Conservation (phyloP, 2,329 filamentous ascomycete species). For the Aspergillus latus region DNA sequence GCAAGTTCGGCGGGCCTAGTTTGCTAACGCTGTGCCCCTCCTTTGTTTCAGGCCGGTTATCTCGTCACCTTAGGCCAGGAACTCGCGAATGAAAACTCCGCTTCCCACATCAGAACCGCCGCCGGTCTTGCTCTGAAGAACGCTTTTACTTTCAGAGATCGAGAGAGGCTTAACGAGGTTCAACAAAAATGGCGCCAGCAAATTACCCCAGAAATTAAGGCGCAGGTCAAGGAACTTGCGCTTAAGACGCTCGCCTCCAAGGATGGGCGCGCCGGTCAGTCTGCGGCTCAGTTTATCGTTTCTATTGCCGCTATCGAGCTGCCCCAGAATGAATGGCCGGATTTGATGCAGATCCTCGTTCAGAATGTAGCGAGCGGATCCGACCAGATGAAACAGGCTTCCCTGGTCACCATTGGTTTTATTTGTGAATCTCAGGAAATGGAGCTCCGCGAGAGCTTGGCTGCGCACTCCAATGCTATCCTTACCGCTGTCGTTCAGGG, state of each 20-base stretch:
- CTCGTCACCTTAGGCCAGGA: conserved; percentile 89
- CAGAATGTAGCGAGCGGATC: conserved; percentile 86
- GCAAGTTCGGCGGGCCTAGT: conserved; percentile 1
- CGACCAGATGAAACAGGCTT: conserved; percentile 89
- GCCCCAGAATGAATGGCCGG: conserved; percentile 87
- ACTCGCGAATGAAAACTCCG: conserved; percentile 84
- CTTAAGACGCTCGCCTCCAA: conserved; percentile 79
- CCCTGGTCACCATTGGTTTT: conserved; percentile 93
- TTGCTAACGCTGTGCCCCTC: conserved; percentile 25
- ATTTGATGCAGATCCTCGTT: conserved; percentile 84
- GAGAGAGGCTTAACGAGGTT: conserved; percentile 79
- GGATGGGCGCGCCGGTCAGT: conserved; percentile 80
- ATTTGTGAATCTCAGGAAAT: conserved; percentile 94
- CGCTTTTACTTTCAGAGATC: conserved; percentile 92
- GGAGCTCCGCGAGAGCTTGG: conserved; percentile 77
- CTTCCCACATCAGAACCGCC: conserved; percentile 83
- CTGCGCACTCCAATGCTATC: conserved; percentile 93
- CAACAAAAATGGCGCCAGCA: conserved; percentile 91
- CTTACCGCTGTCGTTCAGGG: conserved; percentile 96
- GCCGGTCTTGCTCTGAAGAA: conserved; percentile 98
- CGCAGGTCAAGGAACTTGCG: conserved; percentile 83
- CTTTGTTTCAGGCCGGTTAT: conserved; percentile 71
- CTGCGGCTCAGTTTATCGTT: conserved; percentile 91
- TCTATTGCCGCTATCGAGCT: conserved; percentile 94
- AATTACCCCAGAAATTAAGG: conserved; percentile 78